These are phyloP conservation scores for Sabuloglossum arenarium DNA, from an alignment of 495 filamentous ascomycete genomes.

Conservation along the genomic window DNA sequence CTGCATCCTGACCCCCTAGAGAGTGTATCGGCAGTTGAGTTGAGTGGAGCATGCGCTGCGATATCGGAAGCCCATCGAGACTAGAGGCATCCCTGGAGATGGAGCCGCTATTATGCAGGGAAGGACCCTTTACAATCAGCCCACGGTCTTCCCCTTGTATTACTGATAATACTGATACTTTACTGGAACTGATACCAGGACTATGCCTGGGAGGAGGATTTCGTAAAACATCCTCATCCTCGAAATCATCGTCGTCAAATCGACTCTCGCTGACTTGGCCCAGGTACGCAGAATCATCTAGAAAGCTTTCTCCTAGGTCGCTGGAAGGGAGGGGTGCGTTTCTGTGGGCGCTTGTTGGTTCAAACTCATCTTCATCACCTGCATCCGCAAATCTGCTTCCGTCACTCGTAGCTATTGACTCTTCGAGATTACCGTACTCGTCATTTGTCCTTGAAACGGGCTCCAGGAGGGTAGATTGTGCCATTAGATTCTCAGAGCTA, in stretches of 20 bases:
- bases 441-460: not conserved
- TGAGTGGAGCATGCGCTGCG: not conserved
- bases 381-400: constrained; percentile 8
- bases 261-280: constrained; percentile 27
- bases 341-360: constrained; percentile 8
- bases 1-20: not conserved
- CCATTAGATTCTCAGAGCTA: constrained; percentile 19
- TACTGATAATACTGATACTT: not conserved
- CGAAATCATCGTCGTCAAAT: constrained; percentile 19
- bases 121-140: not conserved
- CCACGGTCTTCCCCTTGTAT: not conserved
- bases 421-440: not conserved
- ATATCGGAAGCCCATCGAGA: not conserved
- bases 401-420: constrained; percentile 3
- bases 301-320: constrained; percentile 16
- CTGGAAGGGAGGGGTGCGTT: constrained; percentile 1
- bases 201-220: not conserved
- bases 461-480: constrained; percentile 22
- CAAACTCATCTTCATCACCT: constrained; percentile 11
- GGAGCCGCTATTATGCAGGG: not conserved
- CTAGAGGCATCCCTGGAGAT: not conserved
- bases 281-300: constrained; percentile 27
- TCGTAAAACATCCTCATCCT: constrained; percentile 8
- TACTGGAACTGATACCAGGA: not conserved
- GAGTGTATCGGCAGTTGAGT: not conserved